Evolutionary conservation across 768 basidiomycete species (phyloP).

Genomic region (Tulasnella sp.): DNA sequence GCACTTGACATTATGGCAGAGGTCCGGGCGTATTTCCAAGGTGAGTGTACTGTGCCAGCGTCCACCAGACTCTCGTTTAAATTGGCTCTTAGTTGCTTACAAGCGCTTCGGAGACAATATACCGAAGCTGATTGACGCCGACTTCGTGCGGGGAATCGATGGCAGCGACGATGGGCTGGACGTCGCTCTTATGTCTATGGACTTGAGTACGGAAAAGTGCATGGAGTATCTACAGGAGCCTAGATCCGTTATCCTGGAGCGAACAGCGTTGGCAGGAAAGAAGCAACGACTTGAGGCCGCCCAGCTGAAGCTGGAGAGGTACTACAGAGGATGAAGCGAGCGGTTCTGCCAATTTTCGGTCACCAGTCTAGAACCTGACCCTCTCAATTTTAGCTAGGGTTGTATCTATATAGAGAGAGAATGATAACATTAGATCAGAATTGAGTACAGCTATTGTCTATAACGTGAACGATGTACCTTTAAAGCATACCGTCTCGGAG

Average conservation of each 20-base stretch:
- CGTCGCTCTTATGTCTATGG: slow-evolving; percentile 54
- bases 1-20: slow-evolving; percentile 36
- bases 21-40: slow-evolving; percentile 35
- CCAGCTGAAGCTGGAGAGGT: slow-evolving; percentile 1
- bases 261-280: slow-evolving; percentile 50
- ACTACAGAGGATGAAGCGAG: background rate
- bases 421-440: too few relatives aligned
- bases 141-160: slow-evolving; percentile 58
- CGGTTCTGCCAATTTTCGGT: background rate
- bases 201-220: slow-evolving; percentile 54
- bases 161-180: slow-evolving; percentile 52
- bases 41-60: too few relatives aligned
- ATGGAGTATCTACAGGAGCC: slow-evolving; percentile 58
- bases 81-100: slow-evolving; percentile 68
- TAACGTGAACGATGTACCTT: too few relatives aligned
- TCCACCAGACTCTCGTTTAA: too few relatives aligned
- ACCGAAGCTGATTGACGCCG: slow-evolving; percentile 59
- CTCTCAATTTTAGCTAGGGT: background rate
- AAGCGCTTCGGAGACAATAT: slow-evolving; percentile 63
- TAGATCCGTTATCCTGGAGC: slow-evolving; percentile 45
- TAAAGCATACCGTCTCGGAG: too few relatives aligned
- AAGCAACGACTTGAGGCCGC: slow-evolving; percentile 27
- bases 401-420: background rate
- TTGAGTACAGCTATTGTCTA: too few relatives aligned
- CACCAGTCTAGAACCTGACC: background rate